Evolutionary conservation across 345 rosid genomes (phyloP).

Genomic region (Eucalyptus leucophloia): DNA sequence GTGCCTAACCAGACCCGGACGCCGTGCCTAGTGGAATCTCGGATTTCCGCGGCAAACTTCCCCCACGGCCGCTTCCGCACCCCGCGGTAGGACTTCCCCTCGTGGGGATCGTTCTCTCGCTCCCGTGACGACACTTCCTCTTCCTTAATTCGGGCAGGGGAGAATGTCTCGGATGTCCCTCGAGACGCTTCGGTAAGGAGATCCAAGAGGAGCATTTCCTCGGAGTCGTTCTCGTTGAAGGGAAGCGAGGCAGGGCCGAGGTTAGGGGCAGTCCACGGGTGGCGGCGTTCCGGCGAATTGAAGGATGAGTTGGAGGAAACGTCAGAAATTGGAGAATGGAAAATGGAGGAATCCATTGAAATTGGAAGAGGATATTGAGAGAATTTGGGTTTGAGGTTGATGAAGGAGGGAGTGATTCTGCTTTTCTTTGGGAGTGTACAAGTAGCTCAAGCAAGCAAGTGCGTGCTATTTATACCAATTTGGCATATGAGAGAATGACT

Average conservation of each 20-base stretch:
- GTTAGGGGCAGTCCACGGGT: constrained; percentile 21
- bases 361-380: not conserved
- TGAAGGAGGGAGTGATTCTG: not conserved
- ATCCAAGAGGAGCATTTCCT: constrained; percentile 79
- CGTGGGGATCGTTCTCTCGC: constrained; percentile 3
- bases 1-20: constrained; percentile 89
- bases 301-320: not conserved
- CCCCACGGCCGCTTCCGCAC: constrained; percentile 89
- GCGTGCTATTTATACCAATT: not conserved
- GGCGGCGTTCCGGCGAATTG: constrained; percentile 16
- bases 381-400: not conserved
- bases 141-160: constrained; percentile 9
- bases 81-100: constrained; percentile 55
- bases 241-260: constrained; percentile 35
- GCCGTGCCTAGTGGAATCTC: constrained; percentile 60
- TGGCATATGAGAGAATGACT: not conserved
- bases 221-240: constrained; percentile 87
- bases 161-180: constrained; percentile 3
- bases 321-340: not conserved
- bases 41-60: constrained; percentile 81
- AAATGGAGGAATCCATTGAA: not conserved
- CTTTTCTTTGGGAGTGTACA: not conserved
- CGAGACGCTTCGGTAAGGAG: constrained; percentile 33
- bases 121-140: constrained; percentile 37
- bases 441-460: not conserved